These are phyloP conservation scores for Termitomyces sp. DNA, from an alignment of 768 basidiomycete genomes.

Conservation along the genomic window DNA sequence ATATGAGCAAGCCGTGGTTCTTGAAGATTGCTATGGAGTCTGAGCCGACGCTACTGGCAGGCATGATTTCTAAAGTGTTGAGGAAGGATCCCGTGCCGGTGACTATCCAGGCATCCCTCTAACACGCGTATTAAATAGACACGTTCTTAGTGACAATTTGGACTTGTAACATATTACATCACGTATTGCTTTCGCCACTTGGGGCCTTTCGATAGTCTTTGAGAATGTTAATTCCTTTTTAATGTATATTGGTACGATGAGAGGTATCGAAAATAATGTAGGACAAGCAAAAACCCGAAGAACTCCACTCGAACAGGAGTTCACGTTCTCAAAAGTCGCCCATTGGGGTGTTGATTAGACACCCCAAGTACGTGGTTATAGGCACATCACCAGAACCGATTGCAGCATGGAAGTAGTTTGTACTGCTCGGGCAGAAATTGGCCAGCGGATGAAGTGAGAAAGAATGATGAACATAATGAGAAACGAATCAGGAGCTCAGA, in stretches of 20 bases:
- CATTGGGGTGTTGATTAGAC: conserved; percentile 55
- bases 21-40: conserved; percentile 57
- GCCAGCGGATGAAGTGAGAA: conserved; percentile 29
- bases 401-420: conserved; percentile 48
- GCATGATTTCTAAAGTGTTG: conserved; percentile 36
- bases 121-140: neutral
- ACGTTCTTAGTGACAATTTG: too few species aligned
- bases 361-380: conserved; percentile 43
- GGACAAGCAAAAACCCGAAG: conserved; percentile 26
- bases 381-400: conserved; percentile 81
- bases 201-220: too few species aligned
- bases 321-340: conserved; percentile 33
- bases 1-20: conserved; percentile 95
- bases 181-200: too few species aligned
- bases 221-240: neutral
- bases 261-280: conserved; percentile 18
- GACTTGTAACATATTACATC: too few species aligned
- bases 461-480: conserved; percentile 3
- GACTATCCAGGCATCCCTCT: neutral
- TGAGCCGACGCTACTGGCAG: conserved; percentile 50
- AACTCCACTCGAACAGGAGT: conserved; percentile 30
- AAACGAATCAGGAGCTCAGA: neutral
- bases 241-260: neutral
- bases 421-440: conserved; percentile 78
- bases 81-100: neutral